Conservation (phyloP, 1,284 basidiomycete species). For the Farysia itapuensis region DNA sequence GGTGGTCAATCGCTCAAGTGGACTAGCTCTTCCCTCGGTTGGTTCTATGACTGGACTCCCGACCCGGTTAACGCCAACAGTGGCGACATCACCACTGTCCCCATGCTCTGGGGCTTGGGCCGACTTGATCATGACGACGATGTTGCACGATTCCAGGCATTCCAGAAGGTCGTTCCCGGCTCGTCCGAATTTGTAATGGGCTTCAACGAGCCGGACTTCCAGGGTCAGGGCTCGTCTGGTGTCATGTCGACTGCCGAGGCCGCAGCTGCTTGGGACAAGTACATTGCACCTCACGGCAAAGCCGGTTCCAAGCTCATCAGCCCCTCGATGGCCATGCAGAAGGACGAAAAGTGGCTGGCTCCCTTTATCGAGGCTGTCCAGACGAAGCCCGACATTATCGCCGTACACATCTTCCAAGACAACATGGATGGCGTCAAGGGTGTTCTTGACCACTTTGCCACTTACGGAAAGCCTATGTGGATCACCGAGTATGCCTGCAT, state of each 20-base stretch:
- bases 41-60: slow-evolving; percentile 43
- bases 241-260: slow-evolving; percentile 15
- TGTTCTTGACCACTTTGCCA: slow-evolving; percentile 40
- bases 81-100: slow-evolving; percentile 16
- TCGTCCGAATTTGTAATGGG: slow-evolving; percentile 32
- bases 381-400: slow-evolving; percentile 44
- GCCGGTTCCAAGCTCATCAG: slow-evolving; percentile 44
- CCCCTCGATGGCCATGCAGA: slow-evolving; percentile 44
- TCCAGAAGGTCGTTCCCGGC: slow-evolving; percentile 37
- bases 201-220: slow-evolving; percentile 45
- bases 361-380: slow-evolving; percentile 37
- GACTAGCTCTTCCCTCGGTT: slow-evolving; percentile 20
- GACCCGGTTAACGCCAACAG: slow-evolving; percentile 26
- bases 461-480: slow-evolving; percentile 43
- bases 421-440: slow-evolving; percentile 35
- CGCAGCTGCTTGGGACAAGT: slow-evolving; percentile 41
- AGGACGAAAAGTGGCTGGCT: slow-evolving; percentile 34
- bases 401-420: slow-evolving; percentile 53
- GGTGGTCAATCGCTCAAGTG: slow-evolving; percentile 46
- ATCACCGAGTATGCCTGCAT: slow-evolving; percentile 45
- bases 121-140: slow-evolving; percentile 38
- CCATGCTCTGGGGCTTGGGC: slow-evolving; percentile 50
- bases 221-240: slow-evolving; percentile 40
- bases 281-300: slow-evolving; percentile 27
- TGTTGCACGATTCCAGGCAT: slow-evolving; percentile 28